Evolutionary conservation across 192 early-diverging fungal genomes (phyloP), one percentile per base, ranked within the genome.

Genomic region (Diversispora epigaea): DNA sequence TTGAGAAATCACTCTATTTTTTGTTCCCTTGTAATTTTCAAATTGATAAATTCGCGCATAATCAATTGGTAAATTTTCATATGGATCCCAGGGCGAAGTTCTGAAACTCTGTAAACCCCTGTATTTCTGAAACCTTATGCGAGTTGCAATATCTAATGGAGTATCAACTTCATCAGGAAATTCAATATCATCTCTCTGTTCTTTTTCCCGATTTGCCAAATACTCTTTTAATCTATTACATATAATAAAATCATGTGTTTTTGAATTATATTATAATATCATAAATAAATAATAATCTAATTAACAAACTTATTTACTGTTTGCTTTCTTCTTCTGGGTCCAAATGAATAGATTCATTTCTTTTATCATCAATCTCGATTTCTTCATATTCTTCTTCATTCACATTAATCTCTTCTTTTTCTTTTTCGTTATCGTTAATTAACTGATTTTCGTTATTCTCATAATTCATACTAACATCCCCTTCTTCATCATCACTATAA

Each of bases 131-230:
- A 99, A 99, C 75, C 97, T 88, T 52, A 88, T 80, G 45, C 93
- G 86, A 10, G 97, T 95, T 3, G 93, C 78, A 22, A 91, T 78
- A 74, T 96, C 91, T 76, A 90, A 85, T 0, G 97, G 97, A 39
- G 97, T 98, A 69, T 99, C 95, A 25, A 98, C 89, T 81, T 99
- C 97, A 79, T 99, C 97, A 7, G 97, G 97, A 83, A 97, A 98
- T 76, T 95, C 87, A 62, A 85, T 73, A 77, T 99, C 91, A 49
- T 94, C 90, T 58, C 86, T 80, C 76, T 86, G 89, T 67, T 86
- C 83, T 61, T 87, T 80, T 69, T 89, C 80, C 70, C 93, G 90
- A 49, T 83, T 80, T 46, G 84, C 83, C 40, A 93, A 77, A 75
- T 90, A 92, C 50, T 89, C 89, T 65, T 77, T 75, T 44, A 82